Conservation (phyloP, 257 asterid genomes). For the Craterostigma plantagineum region DNA sequence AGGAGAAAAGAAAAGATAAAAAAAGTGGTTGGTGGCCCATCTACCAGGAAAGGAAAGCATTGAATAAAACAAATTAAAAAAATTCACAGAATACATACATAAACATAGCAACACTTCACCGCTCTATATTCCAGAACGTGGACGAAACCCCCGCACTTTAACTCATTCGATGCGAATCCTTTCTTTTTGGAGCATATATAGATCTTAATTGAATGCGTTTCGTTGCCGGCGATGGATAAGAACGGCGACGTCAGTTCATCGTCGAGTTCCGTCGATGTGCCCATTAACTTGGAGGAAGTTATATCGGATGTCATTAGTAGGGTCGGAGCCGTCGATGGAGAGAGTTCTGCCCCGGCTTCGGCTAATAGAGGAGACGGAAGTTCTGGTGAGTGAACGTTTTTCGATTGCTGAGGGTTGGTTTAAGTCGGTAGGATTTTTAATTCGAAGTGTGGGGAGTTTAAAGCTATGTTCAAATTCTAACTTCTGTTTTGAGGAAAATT, state of each 20-base stretch:
- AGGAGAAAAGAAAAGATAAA: no score
- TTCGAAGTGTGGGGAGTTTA: constrained; percentile 8
- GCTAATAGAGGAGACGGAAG: constrained; percentile 16
- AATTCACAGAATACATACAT: no score
- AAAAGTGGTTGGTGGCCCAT: no score
- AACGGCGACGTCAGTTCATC: constrained; percentile 9
- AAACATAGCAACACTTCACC: no score
- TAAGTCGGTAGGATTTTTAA: constrained; percentile 6
- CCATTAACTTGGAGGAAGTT: background rate
- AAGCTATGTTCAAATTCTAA: background rate
- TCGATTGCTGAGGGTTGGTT: constrained; percentile 5
- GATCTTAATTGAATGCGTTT: background rate
- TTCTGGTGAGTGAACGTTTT: constrained; percentile 33
- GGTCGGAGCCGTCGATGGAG: background rate
- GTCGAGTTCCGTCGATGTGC: constrained; percentile 4
- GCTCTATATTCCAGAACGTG: no score
- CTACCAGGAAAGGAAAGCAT: no score
- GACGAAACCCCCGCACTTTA: no score
- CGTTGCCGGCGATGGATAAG: constrained; percentile 4
- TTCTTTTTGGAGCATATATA: constrained; percentile 12
- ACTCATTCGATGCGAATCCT: no score
- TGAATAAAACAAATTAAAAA: no score
- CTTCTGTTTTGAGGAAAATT: no score
- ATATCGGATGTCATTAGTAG: background rate
- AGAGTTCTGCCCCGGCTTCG: constrained; percentile 17